phyloP scores from a whole-genome alignment of 345 rosid species.

The Syzygium jambos region DNA sequence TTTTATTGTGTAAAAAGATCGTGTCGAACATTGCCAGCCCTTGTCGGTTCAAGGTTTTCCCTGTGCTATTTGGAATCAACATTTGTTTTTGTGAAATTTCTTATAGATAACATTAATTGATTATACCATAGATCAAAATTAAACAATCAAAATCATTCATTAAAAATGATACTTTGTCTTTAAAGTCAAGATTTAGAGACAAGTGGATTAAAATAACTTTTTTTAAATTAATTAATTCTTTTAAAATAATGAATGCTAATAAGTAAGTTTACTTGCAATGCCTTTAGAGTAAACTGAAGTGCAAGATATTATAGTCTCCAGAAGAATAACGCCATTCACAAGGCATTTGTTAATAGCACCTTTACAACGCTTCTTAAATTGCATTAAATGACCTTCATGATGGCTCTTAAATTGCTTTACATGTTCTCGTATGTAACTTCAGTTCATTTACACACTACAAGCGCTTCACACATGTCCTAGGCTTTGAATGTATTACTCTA shows the following conservation, averaged over 20 bases:
- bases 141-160: background rate
- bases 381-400: background rate
- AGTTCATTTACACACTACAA: background rate
- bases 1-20: background rate
- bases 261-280: background rate
- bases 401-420: background rate
- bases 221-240: too few relatives aligned
- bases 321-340: background rate
- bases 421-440: background rate
- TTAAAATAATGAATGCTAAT: background rate
- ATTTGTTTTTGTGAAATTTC: background rate
- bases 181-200: background rate
- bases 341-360: background rate
- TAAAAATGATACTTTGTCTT: background rate
- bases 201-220: background rate
- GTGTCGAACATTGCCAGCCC: background rate
- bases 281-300: background rate
- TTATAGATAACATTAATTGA: background rate
- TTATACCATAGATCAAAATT: background rate
- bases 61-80: background rate
- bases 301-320: background rate
- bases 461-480: background rate
- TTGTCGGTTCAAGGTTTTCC: background rate
- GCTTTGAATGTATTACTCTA: background rate
- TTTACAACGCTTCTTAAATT: background rate